Percentiles rank a stretch among this genome's conserved stretches.
Evolutionary conservation across 2,329 filamentous ascomycete genomes (phyloP).

Genomic region (Talaromyces piceae): DNA sequence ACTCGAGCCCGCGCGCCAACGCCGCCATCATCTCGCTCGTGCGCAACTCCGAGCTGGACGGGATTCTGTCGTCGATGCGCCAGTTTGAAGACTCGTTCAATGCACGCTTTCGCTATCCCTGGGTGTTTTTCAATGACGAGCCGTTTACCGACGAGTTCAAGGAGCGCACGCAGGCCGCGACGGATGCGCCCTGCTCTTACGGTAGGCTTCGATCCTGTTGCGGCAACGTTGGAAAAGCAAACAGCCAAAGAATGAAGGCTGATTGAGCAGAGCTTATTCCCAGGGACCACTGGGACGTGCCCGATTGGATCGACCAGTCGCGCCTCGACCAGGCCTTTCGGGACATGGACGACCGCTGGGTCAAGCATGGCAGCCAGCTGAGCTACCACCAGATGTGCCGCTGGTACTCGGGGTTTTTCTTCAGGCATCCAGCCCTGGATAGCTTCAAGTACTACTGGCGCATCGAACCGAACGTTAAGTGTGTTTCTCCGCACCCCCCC

Average conservation of each 20-base stretch:
- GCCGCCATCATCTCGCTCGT: conserved; percentile 88
- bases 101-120: conserved; percentile 97
- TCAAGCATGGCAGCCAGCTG: conserved; percentile 81
- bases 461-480: conserved; percentile 96
- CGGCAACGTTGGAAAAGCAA: background rate
- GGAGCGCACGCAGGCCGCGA: conserved; percentile 65
- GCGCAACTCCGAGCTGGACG: conserved; percentile 78
- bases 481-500: background rate
- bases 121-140: conserved; percentile 98
- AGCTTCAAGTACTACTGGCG: conserved; percentile 93
- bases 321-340: conserved; percentile 77
- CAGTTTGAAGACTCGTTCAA: conserved; percentile 97
- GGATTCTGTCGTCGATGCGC: conserved; percentile 78
- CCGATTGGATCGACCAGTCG: conserved; percentile 84
- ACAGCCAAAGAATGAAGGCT: background rate
- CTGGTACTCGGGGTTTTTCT: conserved; percentile 98
- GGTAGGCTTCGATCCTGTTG: conserved; percentile 45
- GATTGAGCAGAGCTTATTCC: conserved; percentile 59
- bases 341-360: conserved; percentile 71
- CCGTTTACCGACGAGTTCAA: conserved; percentile 98
- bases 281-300: conserved; percentile 85
- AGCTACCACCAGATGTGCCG: conserved; percentile 99
- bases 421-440: conserved; percentile 82
- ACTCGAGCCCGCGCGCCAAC: conserved; percentile 58
- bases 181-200: conserved; percentile 84